These are phyloP conservation scores for Yamadazyma spencermartinsiae DNA, from an alignment of 1,139 yeast species.

Conservation along the genomic window DNA sequence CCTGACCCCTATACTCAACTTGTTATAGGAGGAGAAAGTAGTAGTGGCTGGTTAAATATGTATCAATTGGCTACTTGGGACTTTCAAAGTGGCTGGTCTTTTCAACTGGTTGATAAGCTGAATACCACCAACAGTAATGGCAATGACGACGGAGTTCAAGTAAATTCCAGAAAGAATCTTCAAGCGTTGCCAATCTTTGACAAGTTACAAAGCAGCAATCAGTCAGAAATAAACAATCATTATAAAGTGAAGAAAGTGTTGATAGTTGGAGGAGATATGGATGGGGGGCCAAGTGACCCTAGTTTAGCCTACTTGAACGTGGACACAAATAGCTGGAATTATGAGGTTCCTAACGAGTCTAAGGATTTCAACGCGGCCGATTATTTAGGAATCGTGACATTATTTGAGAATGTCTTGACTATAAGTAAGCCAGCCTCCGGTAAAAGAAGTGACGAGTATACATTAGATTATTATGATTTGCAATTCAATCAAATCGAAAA, in stretches of 20 bases:
- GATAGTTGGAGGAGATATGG: slow-evolving; percentile 38
- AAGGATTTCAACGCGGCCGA: slow-evolving; percentile 24
- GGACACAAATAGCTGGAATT: slow-evolving; percentile 33
- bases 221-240: slow-evolving; percentile 20
- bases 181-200: slow-evolving; percentile 38
- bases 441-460: slow-evolving; percentile 15
- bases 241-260: slow-evolving; percentile 29
- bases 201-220: slow-evolving; percentile 19
- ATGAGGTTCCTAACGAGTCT: slow-evolving; percentile 22
- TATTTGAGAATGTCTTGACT: slow-evolving; percentile 42
- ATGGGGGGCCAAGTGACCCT: slow-evolving; percentile 21
- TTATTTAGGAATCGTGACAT: slow-evolving; percentile 43
- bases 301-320: slow-evolving; percentile 25
- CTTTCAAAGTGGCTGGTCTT: slow-evolving; percentile 47
- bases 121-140: slow-evolving; percentile 2
- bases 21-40: slow-evolving; percentile 43
- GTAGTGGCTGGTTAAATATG: slow-evolving; percentile 46
- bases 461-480: slow-evolving; percentile 17
- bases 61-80: slow-evolving; percentile 49
- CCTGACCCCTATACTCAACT: slow-evolving; percentile 41
- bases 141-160: slow-evolving; percentile 11
- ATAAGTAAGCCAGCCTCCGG: slow-evolving; percentile 11
- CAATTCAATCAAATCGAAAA: slow-evolving; percentile 16
- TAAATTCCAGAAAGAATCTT: slow-evolving; percentile 32
- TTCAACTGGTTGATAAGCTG: slow-evolving; percentile 20